Conservation (phyloP, 495 filamentous ascomycete species). For the Penicillium ochrochloron region DNA sequence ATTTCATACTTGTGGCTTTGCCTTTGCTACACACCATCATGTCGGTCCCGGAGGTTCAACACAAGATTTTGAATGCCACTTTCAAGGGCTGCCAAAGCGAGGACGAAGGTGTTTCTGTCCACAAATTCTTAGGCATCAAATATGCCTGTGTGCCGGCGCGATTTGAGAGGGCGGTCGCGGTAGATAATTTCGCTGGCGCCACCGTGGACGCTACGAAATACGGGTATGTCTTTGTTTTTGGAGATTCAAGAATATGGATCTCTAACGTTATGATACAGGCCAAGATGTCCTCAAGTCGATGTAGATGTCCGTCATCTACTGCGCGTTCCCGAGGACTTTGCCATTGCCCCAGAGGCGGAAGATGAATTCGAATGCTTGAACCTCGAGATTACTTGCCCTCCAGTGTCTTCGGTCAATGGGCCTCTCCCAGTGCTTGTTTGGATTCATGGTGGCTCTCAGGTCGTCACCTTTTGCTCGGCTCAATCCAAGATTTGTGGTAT, state of each 20-base stretch:
- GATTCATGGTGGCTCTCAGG: conserved; percentile 51
- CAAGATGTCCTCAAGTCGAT: conserved; percentile 43
- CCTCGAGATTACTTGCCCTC: conserved; percentile 46
- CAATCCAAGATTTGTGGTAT: conserved; percentile 47
- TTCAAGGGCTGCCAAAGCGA: conserved; percentile 36
- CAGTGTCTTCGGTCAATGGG: conserved; percentile 15
- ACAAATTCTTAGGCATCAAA: conserved; percentile 45
- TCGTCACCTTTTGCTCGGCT: conserved; percentile 48
- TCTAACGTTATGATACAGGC: conserved; percentile 26
- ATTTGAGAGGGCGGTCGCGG: conserved; percentile 38
- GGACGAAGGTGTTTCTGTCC: conserved; percentile 21
- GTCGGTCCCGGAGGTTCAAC: conserved; percentile 32
- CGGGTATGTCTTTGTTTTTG: conserved; percentile 30
- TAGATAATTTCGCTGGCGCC: conserved; percentile 33
- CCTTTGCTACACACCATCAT: conserved; percentile 24
- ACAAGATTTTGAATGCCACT: conserved; percentile 35
- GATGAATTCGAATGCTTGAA: conserved; percentile 53
- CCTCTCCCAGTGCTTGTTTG: conserved; percentile 48
- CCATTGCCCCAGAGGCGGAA: conserved; percentile 36
- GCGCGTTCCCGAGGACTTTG: conserved; percentile 42
- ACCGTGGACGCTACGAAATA: conserved; percentile 41
- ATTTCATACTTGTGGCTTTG: background rate
- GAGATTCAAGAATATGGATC: background rate
- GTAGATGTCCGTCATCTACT: conserved; percentile 46
- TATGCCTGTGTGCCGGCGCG: conserved; percentile 44